A percentile compares a stretch with the other conserved stretches of the same genome.
phyloP scores from a whole-genome alignment of 352 stramenopile species.

The Globisporangium nagaii region DNA sequence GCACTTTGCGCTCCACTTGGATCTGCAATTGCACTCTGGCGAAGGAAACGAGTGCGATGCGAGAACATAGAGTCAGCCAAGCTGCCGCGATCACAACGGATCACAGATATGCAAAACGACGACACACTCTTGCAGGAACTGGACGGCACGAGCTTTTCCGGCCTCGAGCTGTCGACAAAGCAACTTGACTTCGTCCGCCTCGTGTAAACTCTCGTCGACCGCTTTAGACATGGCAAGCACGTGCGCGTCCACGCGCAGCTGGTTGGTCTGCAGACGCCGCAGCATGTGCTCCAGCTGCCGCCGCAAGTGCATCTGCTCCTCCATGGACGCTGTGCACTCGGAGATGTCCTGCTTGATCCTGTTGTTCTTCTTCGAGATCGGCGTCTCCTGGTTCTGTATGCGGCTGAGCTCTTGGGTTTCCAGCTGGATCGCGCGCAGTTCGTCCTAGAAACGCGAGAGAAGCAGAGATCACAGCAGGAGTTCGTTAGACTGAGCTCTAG shows the following conservation, averaged over 20 bases:
- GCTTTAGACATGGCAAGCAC: constrained; percentile 59
- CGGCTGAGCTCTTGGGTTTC: constrained; percentile 63
- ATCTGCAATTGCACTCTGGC: constrained; percentile 57
- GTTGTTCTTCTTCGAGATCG: constrained; percentile 64
- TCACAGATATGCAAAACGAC: background rate
- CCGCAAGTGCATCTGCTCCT: constrained; percentile 73
- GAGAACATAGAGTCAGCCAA: too few species aligned
- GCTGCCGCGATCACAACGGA: too few species aligned
- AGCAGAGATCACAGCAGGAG: background rate
- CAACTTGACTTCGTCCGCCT: constrained; percentile 68
- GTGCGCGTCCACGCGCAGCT: constrained; percentile 65
- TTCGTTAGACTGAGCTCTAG: background rate
- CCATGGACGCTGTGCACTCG: constrained; percentile 63
- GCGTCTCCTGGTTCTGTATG: constrained; percentile 76
- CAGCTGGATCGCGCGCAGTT: constrained; percentile 59
- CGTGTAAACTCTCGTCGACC: constrained; percentile 55
- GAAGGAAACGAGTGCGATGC: too few species aligned
- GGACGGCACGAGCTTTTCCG: constrained; percentile 59
- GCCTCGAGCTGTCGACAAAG: constrained; percentile 76
- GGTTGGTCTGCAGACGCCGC: constrained; percentile 63
- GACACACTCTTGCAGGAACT: constrained; percentile 68
- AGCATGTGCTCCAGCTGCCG: constrained; percentile 82
- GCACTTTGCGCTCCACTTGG: constrained; percentile 55
- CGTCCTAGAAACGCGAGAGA: constrained; percentile 33
- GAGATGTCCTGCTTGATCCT: constrained; percentile 64